Evolutionary conservation across 2,329 filamentous ascomycete genomes (phyloP), one percentile per base, ranked within the genome.

Genomic region (Talaromyces sp.): DNA sequence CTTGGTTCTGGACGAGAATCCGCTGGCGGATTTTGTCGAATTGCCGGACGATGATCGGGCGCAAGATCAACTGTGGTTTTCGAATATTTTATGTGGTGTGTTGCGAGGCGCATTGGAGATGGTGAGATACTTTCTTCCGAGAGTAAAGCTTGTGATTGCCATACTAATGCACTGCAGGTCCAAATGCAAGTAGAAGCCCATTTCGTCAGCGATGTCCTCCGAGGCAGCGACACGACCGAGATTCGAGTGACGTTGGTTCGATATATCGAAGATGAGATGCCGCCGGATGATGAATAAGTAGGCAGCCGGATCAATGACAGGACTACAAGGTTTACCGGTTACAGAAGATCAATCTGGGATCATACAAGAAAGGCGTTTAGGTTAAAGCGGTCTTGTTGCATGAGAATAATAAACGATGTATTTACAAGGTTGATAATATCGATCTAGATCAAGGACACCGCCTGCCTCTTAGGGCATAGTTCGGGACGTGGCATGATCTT

Each of bases 161-260:
- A 16, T 39, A 14, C 31, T 63, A 47, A 57, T 9, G 14, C 8
- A 6, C 24, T 61, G 35, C 70, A 88, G 87, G 87, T 90, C 24
- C 94, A 98, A 85, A 97, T 98, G 92, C 95, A 98, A 78, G 93
- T 98, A 3, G 94, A 99, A 76, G 92, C 92, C 56, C 93, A 96
- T 75, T 99, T 98, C 76, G 90, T 96, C 73, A 97, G 92, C 76
- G 95, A 99, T 77, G 86, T 97, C 37, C 82, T 99, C 66, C 88
- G 93, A 64, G 95, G 95, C 3, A 94, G 97, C 73, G 95, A 99
- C 76, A 94, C 91, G 19, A 99, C 95, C 0, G 95, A 99, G 82
- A 97, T 99, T 91, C 86, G 94, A 73, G 90, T 99, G 73, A 92
- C 92, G 33, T 81, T 99, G 72, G 87, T 98, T 72, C 87, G 94